phyloP scores from a whole-genome alignment of 805 yeast genomes.

The Limtongozyma cylindracea region DNA sequence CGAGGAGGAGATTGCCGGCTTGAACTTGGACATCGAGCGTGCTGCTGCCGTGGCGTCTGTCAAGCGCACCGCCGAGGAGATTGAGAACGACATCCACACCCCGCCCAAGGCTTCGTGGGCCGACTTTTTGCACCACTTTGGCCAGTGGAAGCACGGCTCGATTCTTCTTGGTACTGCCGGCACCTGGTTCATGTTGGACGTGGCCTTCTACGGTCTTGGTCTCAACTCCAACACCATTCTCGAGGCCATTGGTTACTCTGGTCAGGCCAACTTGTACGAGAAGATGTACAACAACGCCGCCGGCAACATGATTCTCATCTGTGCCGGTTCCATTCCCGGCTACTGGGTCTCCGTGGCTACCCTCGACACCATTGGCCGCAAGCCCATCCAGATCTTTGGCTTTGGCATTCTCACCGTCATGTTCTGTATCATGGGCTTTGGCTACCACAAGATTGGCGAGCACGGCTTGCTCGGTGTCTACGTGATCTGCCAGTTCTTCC shows the following conservation, averaged over 20 bases:
- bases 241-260: conserved; percentile 66
- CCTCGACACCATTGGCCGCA: conserved; percentile 64
- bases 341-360: conserved; percentile 74
- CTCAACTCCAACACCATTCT: conserved; percentile 62
- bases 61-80: conserved; percentile 25
- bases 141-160: conserved; percentile 73
- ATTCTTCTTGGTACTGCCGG: conserved; percentile 74
- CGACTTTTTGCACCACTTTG: conserved; percentile 52
- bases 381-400: conserved; percentile 57
- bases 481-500: conserved; percentile 66
- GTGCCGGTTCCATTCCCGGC: conserved; percentile 93
- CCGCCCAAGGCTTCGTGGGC: conserved; percentile 66
- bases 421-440: conserved; percentile 68
- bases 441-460: conserved; percentile 41
- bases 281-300: conserved; percentile 58
- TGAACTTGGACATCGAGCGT: too few species aligned
- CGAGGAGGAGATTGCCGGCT: too few species aligned
- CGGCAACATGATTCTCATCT: conserved; percentile 76
- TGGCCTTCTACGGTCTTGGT: conserved; percentile 77
- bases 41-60: too few species aligned
- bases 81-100: conserved; percentile 12
- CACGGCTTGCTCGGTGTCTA: conserved; percentile 54
- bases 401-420: conserved; percentile 45
- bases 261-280: conserved; percentile 40
- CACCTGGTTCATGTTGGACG: conserved; percentile 77